Base-by-base conservation (phyloP, 2,329 filamentous ascomycete genomes). In the Magnaporthiopsis poae region DNA sequence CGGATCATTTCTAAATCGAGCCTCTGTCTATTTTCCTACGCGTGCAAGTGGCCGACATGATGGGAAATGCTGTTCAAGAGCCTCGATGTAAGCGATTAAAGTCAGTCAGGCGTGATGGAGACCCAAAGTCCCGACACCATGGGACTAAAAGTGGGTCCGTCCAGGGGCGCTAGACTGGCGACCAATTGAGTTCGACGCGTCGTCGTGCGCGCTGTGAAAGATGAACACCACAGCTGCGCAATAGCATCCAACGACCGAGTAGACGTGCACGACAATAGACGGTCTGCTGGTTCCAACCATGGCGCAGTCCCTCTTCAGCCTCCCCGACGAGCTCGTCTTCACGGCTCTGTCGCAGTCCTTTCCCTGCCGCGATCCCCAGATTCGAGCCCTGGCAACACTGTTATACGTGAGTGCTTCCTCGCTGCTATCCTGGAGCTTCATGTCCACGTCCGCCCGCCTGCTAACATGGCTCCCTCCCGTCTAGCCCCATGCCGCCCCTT, bases 401-500 rank as follows among this genome's bases (percentile, higher is more conserved):
- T 71, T 88, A 33, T 76, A 80, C 71, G 82, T 83, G 76, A 69
- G 79, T 72, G n/a, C 18, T 56, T 25, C 46, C 7, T 21, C 21
- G 18, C 46, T 56, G 46, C 46, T 11, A 21, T 25, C 46, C 21
- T 21, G 1, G 46, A n/a, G 25, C 27, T 25, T 15, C 9, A 59
- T 33, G 3, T n/a, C 46, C 21, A 33, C 60, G 8, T 59, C 27
- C 4, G 11, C n/a, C 8, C 31, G 8, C 68, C 71, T 29, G 69
- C 36, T 29, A 33, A 64, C n/a, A 2, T 25, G 46, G 46, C 21
- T 5, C 46, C n/a, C 18, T 25, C 18, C 21, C 46, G 27, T 33
- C 18, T 73, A 91, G 86, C 84, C 87, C 29, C 77, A 80, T 62
- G 82, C 88, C n/a, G 88, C 90, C 36, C 88, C 86, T 67, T 90